These are phyloP conservation scores for Hanseniaspora opuntiae DNA, from an alignment of 805 yeast genomes.

Conservation along the genomic window DNA sequence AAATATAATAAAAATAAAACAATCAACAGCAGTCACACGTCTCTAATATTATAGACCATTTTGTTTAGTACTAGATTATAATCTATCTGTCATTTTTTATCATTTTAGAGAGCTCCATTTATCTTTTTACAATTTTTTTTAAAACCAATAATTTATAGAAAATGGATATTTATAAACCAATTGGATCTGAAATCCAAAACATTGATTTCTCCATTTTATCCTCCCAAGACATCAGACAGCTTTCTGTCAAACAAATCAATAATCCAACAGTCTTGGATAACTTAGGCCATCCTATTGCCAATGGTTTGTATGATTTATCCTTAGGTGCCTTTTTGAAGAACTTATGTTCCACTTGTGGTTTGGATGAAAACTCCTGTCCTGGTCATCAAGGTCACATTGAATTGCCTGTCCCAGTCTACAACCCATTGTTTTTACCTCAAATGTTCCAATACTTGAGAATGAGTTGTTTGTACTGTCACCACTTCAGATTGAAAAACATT, in stretches of 20 bases:
- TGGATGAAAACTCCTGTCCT: slow-evolving; percentile 87
- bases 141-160: too few relatives aligned
- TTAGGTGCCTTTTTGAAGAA: slow-evolving; percentile 85
- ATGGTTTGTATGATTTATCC: slow-evolving; percentile 90
- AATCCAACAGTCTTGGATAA: slow-evolving; percentile 93
- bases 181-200: slow-evolving; percentile 82
- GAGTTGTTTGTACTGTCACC: slow-evolving; percentile 81
- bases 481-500: slow-evolving; percentile 51
- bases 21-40: too few relatives aligned
- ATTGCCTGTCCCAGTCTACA: slow-evolving; percentile 87
- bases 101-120: too few relatives aligned
- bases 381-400: slow-evolving; percentile 98
- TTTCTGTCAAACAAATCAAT: slow-evolving; percentile 90
- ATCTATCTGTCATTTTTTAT: too few relatives aligned
- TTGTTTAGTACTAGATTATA: too few relatives aligned
- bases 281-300: slow-evolving; percentile 86
- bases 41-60: too few relatives aligned
- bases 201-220: slow-evolving; percentile 84
- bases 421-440: slow-evolving; percentile 87
- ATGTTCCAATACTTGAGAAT: slow-evolving; percentile 72
- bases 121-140: too few relatives aligned
- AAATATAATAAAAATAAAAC: too few relatives aligned
- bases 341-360: slow-evolving; percentile 87
- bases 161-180: slow-evolving; percentile 95
- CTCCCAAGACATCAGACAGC: slow-evolving; percentile 65